These are phyloP conservation scores for Tranzscheliella williamsii DNA, from an alignment of 1,284 basidiomycete species.

Conservation along the genomic window DNA sequence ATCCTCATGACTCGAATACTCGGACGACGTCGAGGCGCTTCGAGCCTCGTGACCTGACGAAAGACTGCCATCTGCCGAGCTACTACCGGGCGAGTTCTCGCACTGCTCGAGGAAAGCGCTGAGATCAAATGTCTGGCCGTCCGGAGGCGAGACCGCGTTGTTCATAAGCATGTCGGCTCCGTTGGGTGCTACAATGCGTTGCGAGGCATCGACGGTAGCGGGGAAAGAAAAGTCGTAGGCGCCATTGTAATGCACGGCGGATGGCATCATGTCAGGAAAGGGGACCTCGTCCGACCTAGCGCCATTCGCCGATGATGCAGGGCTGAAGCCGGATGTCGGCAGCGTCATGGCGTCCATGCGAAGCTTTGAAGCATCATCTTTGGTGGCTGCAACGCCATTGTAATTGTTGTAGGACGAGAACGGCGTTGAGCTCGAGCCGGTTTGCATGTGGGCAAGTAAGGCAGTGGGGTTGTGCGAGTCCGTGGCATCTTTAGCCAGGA, in stretches of 20 bases:
- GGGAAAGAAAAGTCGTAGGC: constrained; percentile 12
- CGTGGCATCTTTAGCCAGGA: not conserved
- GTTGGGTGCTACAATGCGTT: constrained; percentile 32
- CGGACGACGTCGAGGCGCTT: constrained; percentile 18
- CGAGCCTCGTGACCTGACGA: constrained; percentile 23
- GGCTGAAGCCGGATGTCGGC: constrained; percentile 13
- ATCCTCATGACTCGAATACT: constrained; percentile 21
- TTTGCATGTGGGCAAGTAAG: not conserved
- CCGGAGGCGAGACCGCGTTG: constrained; percentile 33
- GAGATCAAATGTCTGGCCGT: constrained; percentile 40
- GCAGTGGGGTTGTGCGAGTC: not conserved
- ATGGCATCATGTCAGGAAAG: constrained; percentile 34
- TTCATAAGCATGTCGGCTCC: constrained; percentile 34
- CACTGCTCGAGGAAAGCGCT: constrained; percentile 43
- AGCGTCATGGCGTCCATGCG: constrained; percentile 26
- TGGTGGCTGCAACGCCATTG: constrained; percentile 27
- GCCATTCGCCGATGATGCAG: constrained; percentile 1
- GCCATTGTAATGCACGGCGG: constrained; percentile 16
- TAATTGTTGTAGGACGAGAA: constrained; percentile 6
- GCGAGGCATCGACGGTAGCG: constrained; percentile 5
- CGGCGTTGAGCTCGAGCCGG: not conserved
- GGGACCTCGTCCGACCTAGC: constrained; percentile 10
- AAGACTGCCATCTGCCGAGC: constrained; percentile 28
- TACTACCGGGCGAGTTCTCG: constrained; percentile 39
- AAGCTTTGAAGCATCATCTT: constrained; percentile 25